Evolutionary conservation across 495 filamentous ascomycete genomes (phyloP), one percentile per base, ranked within the genome.

Genomic region (Cercophora newfieldiana): DNA sequence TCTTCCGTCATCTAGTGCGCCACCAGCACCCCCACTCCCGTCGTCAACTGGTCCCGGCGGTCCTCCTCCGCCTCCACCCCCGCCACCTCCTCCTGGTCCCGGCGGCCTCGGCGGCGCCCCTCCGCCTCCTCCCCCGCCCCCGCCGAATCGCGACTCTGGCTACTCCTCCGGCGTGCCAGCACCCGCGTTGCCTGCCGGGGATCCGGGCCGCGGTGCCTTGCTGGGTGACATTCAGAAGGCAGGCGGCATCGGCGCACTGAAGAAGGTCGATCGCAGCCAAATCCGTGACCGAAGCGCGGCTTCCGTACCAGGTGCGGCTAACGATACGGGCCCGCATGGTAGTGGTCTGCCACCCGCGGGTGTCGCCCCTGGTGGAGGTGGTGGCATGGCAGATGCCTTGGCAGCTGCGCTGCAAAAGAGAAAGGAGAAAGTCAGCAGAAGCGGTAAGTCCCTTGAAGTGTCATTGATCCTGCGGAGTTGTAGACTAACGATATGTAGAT

Each of bases 391-490:
- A 26, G 90, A 90, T 77, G 93, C 92, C 59, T 79, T 97, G 65
- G 90, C 91, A 64, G 87, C 86, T 61, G 91, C 90, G 53, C 78
- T 94, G 66, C 85, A 86, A 67, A 86, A 91, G 79, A 81, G 93
- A 79, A 96, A 96, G 80, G 85, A 90, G 79, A 94, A 93, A 82
- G 93, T 96, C 72, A 89, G 90, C 75, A 85, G 88, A 73, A 95
- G 91, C 81, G 93, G 93, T 97, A 89, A 86, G 92, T 89, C n/a
- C n/a, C n/a, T n/a, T 56, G 57, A 37, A 48, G 1, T 51, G 57
- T 25, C 26, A n/a, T n/a, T 47, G 18, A 24, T 29, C 61, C 12
- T 65, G 63, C 19, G 2, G 25, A 72, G 75, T 66, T 77, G 18
- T 7, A 19, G 5, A 22, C 29, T 72, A 66, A 66, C 78, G 60